A percentile compares a stretch with the other conserved stretches of the same genome.
Conservation (phyloP, 331 rosid species). For the Rhamnella rubrinervis region DNA sequence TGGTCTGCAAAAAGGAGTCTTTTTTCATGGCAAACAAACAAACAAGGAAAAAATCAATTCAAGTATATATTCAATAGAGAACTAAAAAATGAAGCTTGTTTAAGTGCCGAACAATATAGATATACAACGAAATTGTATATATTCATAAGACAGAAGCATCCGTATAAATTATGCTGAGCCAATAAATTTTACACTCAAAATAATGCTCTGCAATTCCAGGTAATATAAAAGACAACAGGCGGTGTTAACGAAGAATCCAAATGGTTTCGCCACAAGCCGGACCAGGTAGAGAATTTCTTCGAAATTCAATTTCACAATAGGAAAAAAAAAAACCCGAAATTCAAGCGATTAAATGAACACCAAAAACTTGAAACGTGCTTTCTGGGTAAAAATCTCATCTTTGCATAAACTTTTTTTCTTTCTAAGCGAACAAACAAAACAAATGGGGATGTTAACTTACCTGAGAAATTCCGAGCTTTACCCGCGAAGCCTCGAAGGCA, state of each 20-base stretch:
- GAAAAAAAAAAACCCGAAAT: neutral
- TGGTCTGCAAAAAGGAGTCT: constrained; percentile 35
- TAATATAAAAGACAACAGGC: too few species aligned
- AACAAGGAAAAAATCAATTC: neutral
- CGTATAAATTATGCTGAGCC: too few species aligned
- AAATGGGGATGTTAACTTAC: constrained; percentile 29
- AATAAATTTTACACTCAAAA: too few species aligned
- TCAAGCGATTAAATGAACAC: neutral
- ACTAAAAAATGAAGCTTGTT: too few species aligned
- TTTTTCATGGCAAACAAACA: constrained; percentile 20
- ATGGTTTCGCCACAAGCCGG: too few species aligned
- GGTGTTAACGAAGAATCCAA: too few species aligned
- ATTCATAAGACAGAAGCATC: too few species aligned
- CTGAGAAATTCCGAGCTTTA: constrained; percentile 34
- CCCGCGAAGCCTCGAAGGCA: constrained; percentile 23
- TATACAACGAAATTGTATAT: too few species aligned
- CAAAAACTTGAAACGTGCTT: neutral
- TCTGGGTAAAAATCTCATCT: neutral
- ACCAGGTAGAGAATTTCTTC: too few species aligned
- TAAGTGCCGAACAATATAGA: too few species aligned
- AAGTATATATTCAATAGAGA: too few species aligned
- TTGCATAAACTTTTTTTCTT: neutral
- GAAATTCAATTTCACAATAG: neutral
- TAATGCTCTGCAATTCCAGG: too few species aligned
- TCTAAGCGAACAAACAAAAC: neutral